Evolutionary conservation across 2,329 filamentous ascomycete species (phyloP), one percentile per base, ranked within the genome.

Genomic region (Aspergillus viridinutans): DNA sequence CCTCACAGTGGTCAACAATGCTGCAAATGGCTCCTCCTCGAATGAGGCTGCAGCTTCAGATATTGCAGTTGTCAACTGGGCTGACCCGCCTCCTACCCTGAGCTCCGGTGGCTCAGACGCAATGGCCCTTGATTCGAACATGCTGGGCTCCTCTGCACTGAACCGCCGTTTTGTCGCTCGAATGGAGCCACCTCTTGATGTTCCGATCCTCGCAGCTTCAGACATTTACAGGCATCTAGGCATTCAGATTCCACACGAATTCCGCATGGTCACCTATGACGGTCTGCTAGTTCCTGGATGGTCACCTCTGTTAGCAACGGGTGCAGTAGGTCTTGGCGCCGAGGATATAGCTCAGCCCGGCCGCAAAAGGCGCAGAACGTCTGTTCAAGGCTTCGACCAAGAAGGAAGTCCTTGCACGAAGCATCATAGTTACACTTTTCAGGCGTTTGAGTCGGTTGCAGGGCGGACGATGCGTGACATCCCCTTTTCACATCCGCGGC

Each of bases 111-210:
- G 74, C 26, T 62, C 70, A 21, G 68, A 74, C 47, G 62, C 69
- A 3, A 72, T 75, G 69, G 69, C 71, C 5, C 63, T 76, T 25
- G 73, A 76, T 48, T 69, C 74, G 7, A 63, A 66, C 43, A 73
- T 76, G 63, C 58, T 73, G 4, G 68, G 68, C 21, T 65, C 71
- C n/a, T 68, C 69, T 28, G 62, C 74, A 35, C 71, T 75, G 1
- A 74, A 78, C 59, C 72, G 76, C 40, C 75, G 76, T 4, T 79
- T 79, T 55, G 72, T 77, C 53, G 76, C 73, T 35, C 72, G 69
- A 54, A 61, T 79, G 54, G 72, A 75, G 49, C 77, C 77, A 6
- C 69, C 73, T 14, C 67, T 79, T 32, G 71, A 77, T 43, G 61
- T 79, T 26, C 77, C 77, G 1, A 68, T 77, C 23, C 63, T 76